These are phyloP conservation scores for Syncephalis fuscata DNA, from an alignment of 371 early-diverging fungal species.

Conservation along the genomic window DNA sequence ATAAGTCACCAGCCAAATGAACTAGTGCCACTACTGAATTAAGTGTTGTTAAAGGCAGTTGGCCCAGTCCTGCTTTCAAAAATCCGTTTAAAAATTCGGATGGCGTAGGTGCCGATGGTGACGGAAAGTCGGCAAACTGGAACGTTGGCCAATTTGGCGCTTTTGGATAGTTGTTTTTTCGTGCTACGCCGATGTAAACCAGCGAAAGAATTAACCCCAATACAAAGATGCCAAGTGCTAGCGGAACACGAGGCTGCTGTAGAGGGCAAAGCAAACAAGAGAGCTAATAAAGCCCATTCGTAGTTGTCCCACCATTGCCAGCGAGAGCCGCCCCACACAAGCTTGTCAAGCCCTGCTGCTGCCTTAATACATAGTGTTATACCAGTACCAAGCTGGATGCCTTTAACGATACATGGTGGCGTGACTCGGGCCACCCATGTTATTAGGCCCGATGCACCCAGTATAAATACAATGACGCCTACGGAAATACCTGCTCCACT, in stretches of 20 bases:
- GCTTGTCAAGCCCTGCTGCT: constrained; percentile 21
- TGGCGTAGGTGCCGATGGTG: constrained; percentile 35
- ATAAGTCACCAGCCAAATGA: constrained; percentile 64
- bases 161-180: neutral
- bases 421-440: constrained; percentile 48
- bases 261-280: constrained; percentile 48
- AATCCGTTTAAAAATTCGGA: constrained; percentile 52
- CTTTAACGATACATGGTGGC: constrained; percentile 63
- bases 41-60: constrained; percentile 68
- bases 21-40: constrained; percentile 77
- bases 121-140: constrained; percentile 18
- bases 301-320: constrained; percentile 63
- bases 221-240: constrained; percentile 57
- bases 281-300: constrained; percentile 45
- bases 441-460: constrained; percentile 58
- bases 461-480: constrained; percentile 37
- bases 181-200: constrained; percentile 21
- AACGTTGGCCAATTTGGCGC: constrained; percentile 4
- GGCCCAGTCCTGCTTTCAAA: constrained; percentile 67
- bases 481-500: constrained; percentile 67
- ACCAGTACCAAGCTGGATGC: constrained; percentile 80
- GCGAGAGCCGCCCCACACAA: constrained; percentile 19
- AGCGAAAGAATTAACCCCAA: constrained; percentile 55
- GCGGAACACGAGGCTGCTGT: constrained; percentile 42
- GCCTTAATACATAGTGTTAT: constrained; percentile 59